These are phyloP conservation scores for Coemansia sp. DNA, from an alignment of 192 early-diverging fungal species.

Conservation along the genomic window DNA sequence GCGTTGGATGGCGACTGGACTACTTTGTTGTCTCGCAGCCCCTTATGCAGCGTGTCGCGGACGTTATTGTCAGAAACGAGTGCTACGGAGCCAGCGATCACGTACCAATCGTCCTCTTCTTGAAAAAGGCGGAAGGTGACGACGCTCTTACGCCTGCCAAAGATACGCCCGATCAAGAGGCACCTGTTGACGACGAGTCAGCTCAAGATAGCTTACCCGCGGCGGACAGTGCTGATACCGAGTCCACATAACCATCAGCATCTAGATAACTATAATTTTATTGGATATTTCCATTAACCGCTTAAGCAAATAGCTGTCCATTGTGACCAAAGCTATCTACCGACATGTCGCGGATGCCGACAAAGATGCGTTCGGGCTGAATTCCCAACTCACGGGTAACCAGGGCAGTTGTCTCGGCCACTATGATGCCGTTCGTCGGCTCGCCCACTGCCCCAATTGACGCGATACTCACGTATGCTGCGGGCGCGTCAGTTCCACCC, in stretches of 20 bases:
- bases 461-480: slow-evolving; percentile 22
- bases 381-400: slow-evolving; percentile 20
- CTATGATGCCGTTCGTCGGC: slow-evolving; percentile 17
- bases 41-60: slow-evolving; percentile 62
- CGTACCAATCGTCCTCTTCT: slow-evolving; percentile 72
- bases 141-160: not conserved
- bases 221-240: not conserved
- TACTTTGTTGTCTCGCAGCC: slow-evolving; percentile 78
- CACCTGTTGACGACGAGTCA: not conserved
- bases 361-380: slow-evolving; percentile 18
- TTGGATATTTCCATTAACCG: too few species aligned
- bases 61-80: slow-evolving; percentile 71
- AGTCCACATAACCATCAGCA: not conserved
- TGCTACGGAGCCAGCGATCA: slow-evolving; percentile 91
- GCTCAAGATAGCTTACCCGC: not conserved
- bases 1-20: slow-evolving; percentile 84
- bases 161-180: slow-evolving; percentile 6
- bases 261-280: too few species aligned
- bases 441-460: slow-evolving; percentile 34
- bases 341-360: slow-evolving; percentile 25
- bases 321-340: slow-evolving; percentile 14
- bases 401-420: slow-evolving; percentile 22
- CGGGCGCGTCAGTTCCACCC: slow-evolving; percentile 29
- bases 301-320: slow-evolving; percentile 17
- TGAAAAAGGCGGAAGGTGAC: slow-evolving; percentile 36